Evolutionary conservation across 306 rosid genomes (phyloP).

Genomic region (Biancaea sappan): DNA sequence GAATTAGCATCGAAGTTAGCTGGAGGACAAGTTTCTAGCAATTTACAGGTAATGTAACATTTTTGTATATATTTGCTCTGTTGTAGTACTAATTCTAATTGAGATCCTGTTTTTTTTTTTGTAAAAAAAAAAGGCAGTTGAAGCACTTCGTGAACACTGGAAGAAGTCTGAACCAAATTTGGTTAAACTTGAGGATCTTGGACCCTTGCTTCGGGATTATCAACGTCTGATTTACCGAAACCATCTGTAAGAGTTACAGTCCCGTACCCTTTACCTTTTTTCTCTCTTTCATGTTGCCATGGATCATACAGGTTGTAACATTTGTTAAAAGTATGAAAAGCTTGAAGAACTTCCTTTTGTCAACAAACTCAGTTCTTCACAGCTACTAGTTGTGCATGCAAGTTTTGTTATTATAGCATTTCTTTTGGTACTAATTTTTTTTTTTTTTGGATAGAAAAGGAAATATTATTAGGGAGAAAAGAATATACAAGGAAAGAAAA

Average conservation of each 20-base stretch:
- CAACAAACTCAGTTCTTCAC: slow-evolving; percentile 2
- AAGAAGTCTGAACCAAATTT: slow-evolving; percentile 63
- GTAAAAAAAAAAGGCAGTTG: slow-evolving; percentile 45
- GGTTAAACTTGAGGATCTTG: slow-evolving; percentile 80
- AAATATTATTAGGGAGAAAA: too few species aligned
- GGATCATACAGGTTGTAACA: background rate
- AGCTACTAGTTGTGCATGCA: slow-evolving; percentile 14
- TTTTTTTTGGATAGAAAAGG: too few species aligned
- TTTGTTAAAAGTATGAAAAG: slow-evolving; percentile 7
- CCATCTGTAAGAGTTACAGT: slow-evolving; percentile 59
- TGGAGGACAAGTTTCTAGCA: slow-evolving; percentile 52
- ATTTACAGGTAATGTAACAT: slow-evolving; percentile 39
- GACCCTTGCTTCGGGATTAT: slow-evolving; percentile 90
- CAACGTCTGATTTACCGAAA: slow-evolving; percentile 62
- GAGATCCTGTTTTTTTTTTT: slow-evolving; percentile 27
- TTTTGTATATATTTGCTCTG: slow-evolving; percentile 19
- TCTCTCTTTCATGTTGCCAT: background rate
- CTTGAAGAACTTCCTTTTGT: slow-evolving; percentile 17
- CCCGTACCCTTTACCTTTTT: slow-evolving; percentile 7
- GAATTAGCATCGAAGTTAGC: slow-evolving; percentile 64
- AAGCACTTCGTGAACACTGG: slow-evolving; percentile 84
- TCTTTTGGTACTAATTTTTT: slow-evolving; percentile 1
- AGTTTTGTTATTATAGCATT: background rate
- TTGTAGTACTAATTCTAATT: slow-evolving; percentile 20
- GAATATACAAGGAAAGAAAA: too few species aligned